Base-by-base conservation (phyloP, 73 alveolate genomes). In the Paramecium tetraurelia region DNA sequence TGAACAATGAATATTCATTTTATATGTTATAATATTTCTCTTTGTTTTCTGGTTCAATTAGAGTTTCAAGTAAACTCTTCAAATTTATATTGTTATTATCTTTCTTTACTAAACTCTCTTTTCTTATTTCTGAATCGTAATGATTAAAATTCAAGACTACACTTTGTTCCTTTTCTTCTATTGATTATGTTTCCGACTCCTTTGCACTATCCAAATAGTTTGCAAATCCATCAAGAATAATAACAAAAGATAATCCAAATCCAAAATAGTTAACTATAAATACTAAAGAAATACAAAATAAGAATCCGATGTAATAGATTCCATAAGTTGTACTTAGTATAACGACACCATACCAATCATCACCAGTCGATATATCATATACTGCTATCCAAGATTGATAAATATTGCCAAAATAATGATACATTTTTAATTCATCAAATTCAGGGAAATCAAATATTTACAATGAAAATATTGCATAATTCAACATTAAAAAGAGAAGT, bases 321-420 rank as follows among this genome's bases (percentile, higher is more conserved):
- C 44, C 24, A 80, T 80, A 80, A 20, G 90, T 80, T 0, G 70
- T 80, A 44, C 90, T 80, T 7, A 80, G 18, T 4, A 80, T 46
- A 10, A 80, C 90, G 0, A 80, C 90, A 20, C 90, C 90, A 80
- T 80, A 80, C 90, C 90, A 80, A 48, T 80, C 90, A 80, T 80
- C 90, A 38, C 76, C 38, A 44, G 90, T 80, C 22, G 90, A 44
- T 10, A 80, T 80, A 44, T 40, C 75, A 22, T 31, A 80, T 21
- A 80, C 90, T 7, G 90, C 90, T 20, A 80, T 80, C 90, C 90
- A 80, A n/a, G 90, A 40, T 48, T 48, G 14, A 80, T 80, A 80
- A 12, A 46, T 43, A 80, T 80, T 80, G 10, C 75, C 90, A 80
- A 80, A 80, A 46, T 44, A 80, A 80, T 80, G 90, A 20, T 44